Evolutionary conservation across 2,329 filamentous ascomycete species (phyloP), one percentile per base, ranked within the genome.

Genomic region (Colletotrichum gloeosporioides): DNA sequence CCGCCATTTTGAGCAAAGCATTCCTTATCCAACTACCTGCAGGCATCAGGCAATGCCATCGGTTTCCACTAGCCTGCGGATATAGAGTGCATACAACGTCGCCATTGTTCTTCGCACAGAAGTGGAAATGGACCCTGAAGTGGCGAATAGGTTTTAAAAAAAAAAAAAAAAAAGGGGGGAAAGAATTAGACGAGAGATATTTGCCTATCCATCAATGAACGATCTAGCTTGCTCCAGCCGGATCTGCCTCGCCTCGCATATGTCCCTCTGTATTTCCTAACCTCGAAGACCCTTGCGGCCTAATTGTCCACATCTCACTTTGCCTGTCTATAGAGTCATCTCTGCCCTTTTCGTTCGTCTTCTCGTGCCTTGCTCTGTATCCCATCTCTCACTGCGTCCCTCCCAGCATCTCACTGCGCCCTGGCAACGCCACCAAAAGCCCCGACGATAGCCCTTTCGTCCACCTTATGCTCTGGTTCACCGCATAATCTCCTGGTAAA

Each of bases 401-500:
- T 44, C 22, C 71, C 61, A 10, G 44, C 57, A 49, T 73, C 55
- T 57, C 59, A 27, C 25, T 32, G 27, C 57, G 25, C 44, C 18
- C n/a, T 69, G 12, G 25, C 31, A 36, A 18, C 18, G 44, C 36
- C 16, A 31, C 31, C 34, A 32, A 8, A 34, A 59, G 27, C 57
- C 12, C n/a, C 55, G 44, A 25, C 16, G 39, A 32, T 16, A n/a
- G 49, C 16, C 72, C 22, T 29, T 71, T 62, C 69, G 31, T 57
- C 36, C 18, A 29, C n/a, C 34, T 10, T 39, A 29, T 27, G 18
- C 29, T 39, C 13, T 67, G 16, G 25, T 29, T 78, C 71, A 92
- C 84, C 90, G 89, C 90, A 92, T 99, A 82, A 99, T 99, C 89
- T 99, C 97, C 85, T 98, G 93, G 88, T 96, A 99, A 86, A 99